Evolutionary conservation across 805 yeast species (phyloP), one percentile per base, ranked within the genome.

Genomic region (Kazachstania kunashirensis): DNA sequence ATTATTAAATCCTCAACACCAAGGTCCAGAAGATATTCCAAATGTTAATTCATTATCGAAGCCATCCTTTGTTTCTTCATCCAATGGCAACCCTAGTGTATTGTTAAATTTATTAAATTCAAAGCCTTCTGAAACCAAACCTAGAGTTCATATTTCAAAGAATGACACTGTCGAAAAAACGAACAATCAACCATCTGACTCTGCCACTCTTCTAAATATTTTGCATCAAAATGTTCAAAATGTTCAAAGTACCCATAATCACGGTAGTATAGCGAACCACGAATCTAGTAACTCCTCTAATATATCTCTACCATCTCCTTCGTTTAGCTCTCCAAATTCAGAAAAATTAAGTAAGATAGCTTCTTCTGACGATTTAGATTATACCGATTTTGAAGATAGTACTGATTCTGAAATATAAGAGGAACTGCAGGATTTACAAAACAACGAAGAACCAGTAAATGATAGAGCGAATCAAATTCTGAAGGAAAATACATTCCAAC

Each of bases 1-100:
- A 34, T 20, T 39, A 26, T 15, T 32, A 34, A 42, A 16, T 31
- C 46, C 12, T 34, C 46, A 31, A 38, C 49, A 24, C 20, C 29
- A 34, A 10, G 24, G 36, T 3, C 36, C 39, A 33, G 19, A 29
- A 11, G 45, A 48, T 20, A 64, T 67, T 10, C 71, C 70, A 24
- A 55, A 65, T 20, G 57, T 66, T 10, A 59, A 58, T 20, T 60
- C 65, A 32, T 59, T 71, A 10, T 55, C 66, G 7, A 55, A 53
- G 37, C 63, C 65, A 28, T 53, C 62, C 7, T 48, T 63, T 33
- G 55, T 53, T n/a, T 42, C 55, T 5, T 44, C 50, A 12, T 16
- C 23, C 9, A 26, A 24, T 18, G 14, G 13, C 27, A 32, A 52
- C 45, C 39, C 48, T 3, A 42, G 43, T 24, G 39, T 41, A 20